Conservation (phyloP, 2,329 filamentous ascomycete species). For the Falciphora oryzae region DNA sequence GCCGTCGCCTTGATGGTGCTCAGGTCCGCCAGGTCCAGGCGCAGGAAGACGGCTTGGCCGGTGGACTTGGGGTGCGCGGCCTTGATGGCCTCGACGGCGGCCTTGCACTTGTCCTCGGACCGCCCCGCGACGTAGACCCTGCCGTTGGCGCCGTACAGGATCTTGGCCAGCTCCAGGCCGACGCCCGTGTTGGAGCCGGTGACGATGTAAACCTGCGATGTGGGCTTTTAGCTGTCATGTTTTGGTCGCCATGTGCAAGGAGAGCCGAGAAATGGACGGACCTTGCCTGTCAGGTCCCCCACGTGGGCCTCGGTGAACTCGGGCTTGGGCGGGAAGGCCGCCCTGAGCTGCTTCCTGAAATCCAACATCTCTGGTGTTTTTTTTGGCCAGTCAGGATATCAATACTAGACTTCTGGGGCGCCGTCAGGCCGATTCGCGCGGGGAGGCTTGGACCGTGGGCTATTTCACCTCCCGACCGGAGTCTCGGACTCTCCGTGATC, state of each 20-base stretch:
- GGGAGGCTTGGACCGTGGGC: too few relatives aligned
- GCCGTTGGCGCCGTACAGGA: slow-evolving; percentile 44
- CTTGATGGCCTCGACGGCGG: slow-evolving; percentile 36
- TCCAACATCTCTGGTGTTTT: neutral
- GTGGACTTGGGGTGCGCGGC: slow-evolving; percentile 14
- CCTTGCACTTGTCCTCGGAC: slow-evolving; percentile 31
- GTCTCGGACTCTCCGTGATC: too few relatives aligned
- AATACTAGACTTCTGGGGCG: too few relatives aligned
- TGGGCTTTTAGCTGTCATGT: neutral
- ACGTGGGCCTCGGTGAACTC: slow-evolving; percentile 27
- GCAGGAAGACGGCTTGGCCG: slow-evolving; percentile 27
- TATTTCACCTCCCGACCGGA: too few relatives aligned
- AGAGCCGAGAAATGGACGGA: neutral
- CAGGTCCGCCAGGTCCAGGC: slow-evolving; percentile 25
- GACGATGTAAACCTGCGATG: slow-evolving; percentile 39
- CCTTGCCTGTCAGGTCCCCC: slow-evolving; percentile 22
- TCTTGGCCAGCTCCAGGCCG: slow-evolving; percentile 40
- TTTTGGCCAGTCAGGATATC: too few relatives aligned
- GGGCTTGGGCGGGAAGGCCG: slow-evolving; percentile 21
- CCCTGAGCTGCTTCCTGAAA: slow-evolving; percentile 7
- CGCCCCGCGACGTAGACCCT: slow-evolving; percentile 47
- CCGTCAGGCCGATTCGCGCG: too few relatives aligned
- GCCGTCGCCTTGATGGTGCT: slow-evolving; percentile 19
- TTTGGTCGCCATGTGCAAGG: neutral
- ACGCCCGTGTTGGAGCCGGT: slow-evolving; percentile 32